Conservation (phyloP, 345 rosid genomes). For the Erysimum cheiranthoides region DNA sequence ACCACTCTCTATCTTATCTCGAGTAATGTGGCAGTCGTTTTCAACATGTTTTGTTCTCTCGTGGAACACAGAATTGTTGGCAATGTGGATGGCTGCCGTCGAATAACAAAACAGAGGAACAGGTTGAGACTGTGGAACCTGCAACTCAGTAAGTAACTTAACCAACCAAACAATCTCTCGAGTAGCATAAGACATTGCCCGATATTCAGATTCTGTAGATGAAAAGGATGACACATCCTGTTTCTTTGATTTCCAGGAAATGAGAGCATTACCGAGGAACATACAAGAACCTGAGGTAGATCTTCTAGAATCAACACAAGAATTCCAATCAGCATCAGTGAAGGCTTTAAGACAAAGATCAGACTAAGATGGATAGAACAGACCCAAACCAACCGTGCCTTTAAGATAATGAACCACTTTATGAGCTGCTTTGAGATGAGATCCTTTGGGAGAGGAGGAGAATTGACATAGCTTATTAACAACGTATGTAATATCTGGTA, state of each 20-base stretch:
- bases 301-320: background rate
- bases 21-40: background rate
- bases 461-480: no score
- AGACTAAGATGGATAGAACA: background rate
- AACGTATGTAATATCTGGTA: no score
- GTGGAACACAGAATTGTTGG: background rate
- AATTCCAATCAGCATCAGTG: background rate
- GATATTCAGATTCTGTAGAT: background rate
- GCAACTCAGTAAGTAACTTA: rapidly evolving
- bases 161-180: background rate
- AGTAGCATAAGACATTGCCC: background rate
- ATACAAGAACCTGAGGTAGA: background rate
- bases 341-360: background rate
- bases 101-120: background rate
- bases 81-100: no score
- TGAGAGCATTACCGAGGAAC: background rate
- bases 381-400: background rate
- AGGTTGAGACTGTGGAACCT: rapidly evolving
- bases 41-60: background rate
- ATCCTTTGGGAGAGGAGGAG: no score
- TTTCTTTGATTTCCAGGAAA: background rate
- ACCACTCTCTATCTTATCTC: no score
- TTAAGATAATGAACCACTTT: background rate
- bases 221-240: background rate
- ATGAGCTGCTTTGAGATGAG: no score